phyloP scores from a whole-genome alignment of 768 basidiomycete species.

The Pleurotus tuoliensis region DNA sequence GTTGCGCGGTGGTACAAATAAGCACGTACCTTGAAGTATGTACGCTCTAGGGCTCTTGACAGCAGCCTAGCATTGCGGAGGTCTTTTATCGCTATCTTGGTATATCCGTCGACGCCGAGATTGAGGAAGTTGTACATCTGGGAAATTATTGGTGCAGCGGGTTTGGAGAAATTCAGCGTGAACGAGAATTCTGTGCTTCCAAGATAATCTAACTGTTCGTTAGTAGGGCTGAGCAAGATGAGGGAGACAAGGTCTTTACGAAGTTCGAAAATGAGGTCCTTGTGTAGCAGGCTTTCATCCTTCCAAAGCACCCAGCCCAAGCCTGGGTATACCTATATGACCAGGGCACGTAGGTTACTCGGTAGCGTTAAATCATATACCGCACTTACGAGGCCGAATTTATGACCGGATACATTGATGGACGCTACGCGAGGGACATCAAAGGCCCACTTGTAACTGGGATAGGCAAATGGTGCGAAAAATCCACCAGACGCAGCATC shows the following conservation, averaged over 20 bases:
- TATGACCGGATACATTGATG: constrained; percentile 56
- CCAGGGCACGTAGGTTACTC: constrained; percentile 12
- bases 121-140: constrained; percentile 63
- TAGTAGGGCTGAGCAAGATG: neutral
- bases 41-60: constrained; percentile 51
- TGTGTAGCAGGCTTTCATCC: constrained; percentile 52
- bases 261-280: constrained; percentile 63
- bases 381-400: constrained; percentile 41
- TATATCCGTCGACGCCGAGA: constrained; percentile 53
- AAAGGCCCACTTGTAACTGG: constrained; percentile 54
- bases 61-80: constrained; percentile 54
- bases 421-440: constrained; percentile 50
- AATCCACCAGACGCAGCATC: constrained; percentile 64
- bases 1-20: neutral
- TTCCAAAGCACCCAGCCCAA: constrained; percentile 65
- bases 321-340: constrained; percentile 37
- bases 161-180: constrained; percentile 58
- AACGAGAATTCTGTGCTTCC: constrained; percentile 60
- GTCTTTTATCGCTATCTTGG: constrained; percentile 37
- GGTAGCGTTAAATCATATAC: neutral
- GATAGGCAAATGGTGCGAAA: constrained; percentile 61
- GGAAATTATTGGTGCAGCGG: constrained; percentile 52
- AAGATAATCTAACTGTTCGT: constrained; percentile 37
- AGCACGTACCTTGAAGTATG: constrained; percentile 39
- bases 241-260: constrained; percentile 30